Percentiles rank a stretch among this genome's conserved stretches.
Conservation (phyloP, 306 rosid species). For the Hylodesmum podocarpum region DNA sequence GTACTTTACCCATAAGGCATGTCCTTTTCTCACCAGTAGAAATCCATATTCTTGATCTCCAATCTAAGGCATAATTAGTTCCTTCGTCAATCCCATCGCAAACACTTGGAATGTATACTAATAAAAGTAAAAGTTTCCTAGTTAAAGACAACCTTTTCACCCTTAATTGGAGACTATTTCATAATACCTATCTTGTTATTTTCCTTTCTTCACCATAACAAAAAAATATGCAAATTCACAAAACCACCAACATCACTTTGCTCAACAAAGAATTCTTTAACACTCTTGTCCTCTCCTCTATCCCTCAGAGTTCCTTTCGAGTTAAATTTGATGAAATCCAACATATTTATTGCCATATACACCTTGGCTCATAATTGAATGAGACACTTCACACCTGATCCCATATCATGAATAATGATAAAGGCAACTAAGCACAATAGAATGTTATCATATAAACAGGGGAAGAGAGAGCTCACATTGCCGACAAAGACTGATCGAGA, state of each 20-base stretch:
- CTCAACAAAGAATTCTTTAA: not conserved
- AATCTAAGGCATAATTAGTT: slow-evolving; percentile 10
- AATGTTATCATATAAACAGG: not conserved
- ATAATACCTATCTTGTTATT: not conserved
- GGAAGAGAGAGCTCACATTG: slow-evolving; percentile 56
- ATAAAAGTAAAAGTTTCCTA: not conserved
- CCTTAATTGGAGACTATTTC: not conserved
- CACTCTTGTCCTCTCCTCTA: slow-evolving; percentile 8
- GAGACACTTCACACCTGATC: not conserved
- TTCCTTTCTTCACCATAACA: not conserved
- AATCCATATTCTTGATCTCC: slow-evolving; percentile 28
- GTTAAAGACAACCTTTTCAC: slow-evolving; percentile 18
- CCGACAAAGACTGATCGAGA: slow-evolving; percentile 78
- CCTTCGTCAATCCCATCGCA: slow-evolving; percentile 23
- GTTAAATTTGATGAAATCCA: not conserved
- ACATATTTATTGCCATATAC: not conserved
- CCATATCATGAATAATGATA: slow-evolving; percentile 1
- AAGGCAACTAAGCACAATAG: slow-evolving; percentile 2
- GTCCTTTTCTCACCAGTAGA: slow-evolving; percentile 35
- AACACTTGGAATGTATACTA: slow-evolving; percentile 13
- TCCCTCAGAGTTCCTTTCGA: not conserved
- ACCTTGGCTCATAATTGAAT: slow-evolving; percentile 1
- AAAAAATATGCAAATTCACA: slow-evolving; percentile 18
- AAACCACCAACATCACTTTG: not conserved
- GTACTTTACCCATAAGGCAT: slow-evolving; percentile 34